Evolutionary conservation across 306 rosid genomes (phyloP), one percentile per base, ranked within the genome.

Genomic region (Casuarina glauca): DNA sequence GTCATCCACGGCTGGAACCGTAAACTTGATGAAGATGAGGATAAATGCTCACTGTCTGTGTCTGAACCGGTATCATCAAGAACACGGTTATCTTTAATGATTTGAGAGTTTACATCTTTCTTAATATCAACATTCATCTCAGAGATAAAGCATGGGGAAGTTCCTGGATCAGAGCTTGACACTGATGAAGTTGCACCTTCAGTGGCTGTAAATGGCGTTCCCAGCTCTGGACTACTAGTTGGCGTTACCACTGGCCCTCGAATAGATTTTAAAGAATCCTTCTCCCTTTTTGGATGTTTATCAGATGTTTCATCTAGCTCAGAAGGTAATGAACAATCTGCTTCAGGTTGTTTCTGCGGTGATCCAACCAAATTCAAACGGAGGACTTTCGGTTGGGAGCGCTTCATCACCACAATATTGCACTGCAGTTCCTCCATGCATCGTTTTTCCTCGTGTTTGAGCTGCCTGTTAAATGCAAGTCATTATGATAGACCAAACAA

Each of bases 361-460:
- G 90, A 82, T 38, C 98, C 97, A 66, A 88, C 90, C 90, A 95
- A 83, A 83, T 93, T 95, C 85, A 95, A 86, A 69, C 97, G 97
- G 70, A 95, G 97, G 74, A 93, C 98, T 86, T 95, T 95, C 7
- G 99, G 91, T 70, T 91, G 99, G 74, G 98, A 82, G 74, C 87
- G 96, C 79, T 95, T 95, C 97, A 95, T 93, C 63, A 88, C 94
- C 79, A 91, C 99, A 77, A 95, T 95, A 82, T 95, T 95, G 89
- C 99, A 93, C 72, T 95, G 97, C 77, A 95, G 86, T 84, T 93
- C 99, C 78, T 95, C 99, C 98, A 93, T 90, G 91, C 99, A 95
- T 49, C 86, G 80, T 74, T 93, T 95, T 85, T 95, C 99, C 80
- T 95, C 99, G 43, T 86, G 88, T 76, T 91, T 95, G 76, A 95